These are phyloP conservation scores for Firmiana major DNA, from an alignment of 345 rosid species.

Conservation along the genomic window DNA sequence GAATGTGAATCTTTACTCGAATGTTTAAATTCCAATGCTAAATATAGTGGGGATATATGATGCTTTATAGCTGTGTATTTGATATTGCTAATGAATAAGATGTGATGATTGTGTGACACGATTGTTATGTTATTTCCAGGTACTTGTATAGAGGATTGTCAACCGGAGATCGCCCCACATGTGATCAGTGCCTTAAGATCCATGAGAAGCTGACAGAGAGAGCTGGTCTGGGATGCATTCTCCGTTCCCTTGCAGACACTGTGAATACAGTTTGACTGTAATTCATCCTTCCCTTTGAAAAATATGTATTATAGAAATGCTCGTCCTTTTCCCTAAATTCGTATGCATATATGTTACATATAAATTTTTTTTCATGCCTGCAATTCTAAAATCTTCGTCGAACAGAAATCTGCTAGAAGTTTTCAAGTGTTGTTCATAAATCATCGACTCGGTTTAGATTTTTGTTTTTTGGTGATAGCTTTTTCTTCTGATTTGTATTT, in stretches of 20 bases:
- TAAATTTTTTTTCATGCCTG: not conserved
- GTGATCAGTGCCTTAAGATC: conserved; percentile 76
- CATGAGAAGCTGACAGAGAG: conserved; percentile 83
- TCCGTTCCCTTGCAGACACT: conserved; percentile 79
- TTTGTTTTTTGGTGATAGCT: too few species aligned
- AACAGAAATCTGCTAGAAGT: too few species aligned
- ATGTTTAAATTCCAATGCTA: too few species aligned
- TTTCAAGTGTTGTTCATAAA: too few species aligned
- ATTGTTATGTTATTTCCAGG: conserved; percentile 25
- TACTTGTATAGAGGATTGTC: conserved; percentile 86
- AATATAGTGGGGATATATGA: not conserved
- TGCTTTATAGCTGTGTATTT: not conserved
- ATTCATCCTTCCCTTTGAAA: not conserved
- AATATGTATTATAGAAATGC: not conserved
- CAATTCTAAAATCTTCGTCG: not conserved
- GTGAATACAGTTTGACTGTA: conserved; percentile 55
- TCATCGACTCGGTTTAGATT: too few species aligned
- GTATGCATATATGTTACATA: not conserved
- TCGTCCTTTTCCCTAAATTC: not conserved
- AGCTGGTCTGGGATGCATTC: conserved; percentile 91
- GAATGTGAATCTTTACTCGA: too few species aligned
- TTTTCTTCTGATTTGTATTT: too few species aligned
- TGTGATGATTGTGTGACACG: not conserved
- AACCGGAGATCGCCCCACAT: conserved; percentile 87
- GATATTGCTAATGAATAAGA: not conserved